These are phyloP conservation scores for Prosopis cineraria DNA, from an alignment of 306 rosid species.

Conservation along the genomic window DNA sequence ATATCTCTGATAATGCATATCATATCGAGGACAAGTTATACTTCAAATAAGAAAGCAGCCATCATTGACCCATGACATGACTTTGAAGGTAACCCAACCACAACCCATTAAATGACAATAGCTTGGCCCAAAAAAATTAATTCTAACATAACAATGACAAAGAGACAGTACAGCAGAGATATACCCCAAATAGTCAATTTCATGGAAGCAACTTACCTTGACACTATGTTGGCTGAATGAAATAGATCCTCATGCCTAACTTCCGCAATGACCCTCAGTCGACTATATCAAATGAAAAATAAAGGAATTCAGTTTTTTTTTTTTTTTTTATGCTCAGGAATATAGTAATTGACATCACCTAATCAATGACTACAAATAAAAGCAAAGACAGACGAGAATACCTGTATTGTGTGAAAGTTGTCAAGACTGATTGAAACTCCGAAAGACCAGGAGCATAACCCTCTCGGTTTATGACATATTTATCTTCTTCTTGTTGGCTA, in stretches of 20 bases:
- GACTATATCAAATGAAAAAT: slow-evolving; percentile 62
- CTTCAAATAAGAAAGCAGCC: no score
- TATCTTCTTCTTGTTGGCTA: slow-evolving; percentile 64
- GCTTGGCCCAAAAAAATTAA: slow-evolving; percentile 4
- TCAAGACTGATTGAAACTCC: slow-evolving; percentile 85
- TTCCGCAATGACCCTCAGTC: slow-evolving; percentile 94
- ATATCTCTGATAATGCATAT: no score
- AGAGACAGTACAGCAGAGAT: slow-evolving; percentile 1
- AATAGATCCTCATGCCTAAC: slow-evolving; percentile 85
- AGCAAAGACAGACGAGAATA: slow-evolving; percentile 38
- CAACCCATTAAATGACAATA: not conserved
- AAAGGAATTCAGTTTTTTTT: not conserved
- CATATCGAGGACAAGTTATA: no score
- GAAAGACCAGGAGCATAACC: slow-evolving; percentile 87
- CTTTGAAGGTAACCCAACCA: no score
- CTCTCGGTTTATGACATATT: slow-evolving; percentile 61
- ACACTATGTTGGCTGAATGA: slow-evolving; percentile 94
- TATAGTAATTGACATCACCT: slow-evolving; percentile 21
- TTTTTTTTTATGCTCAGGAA: not conserved
- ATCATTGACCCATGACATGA: no score
- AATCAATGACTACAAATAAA: slow-evolving; percentile 3
- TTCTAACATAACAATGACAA: not conserved
- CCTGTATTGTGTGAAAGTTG: slow-evolving; percentile 93
- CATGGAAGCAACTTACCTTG: slow-evolving; percentile 64
- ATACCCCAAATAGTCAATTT: slow-evolving; percentile 19